Evolutionary conservation across 805 yeast species (phyloP), one percentile per base, ranked within the genome.

Genomic region (Saccharomycopsis sp.): DNA sequence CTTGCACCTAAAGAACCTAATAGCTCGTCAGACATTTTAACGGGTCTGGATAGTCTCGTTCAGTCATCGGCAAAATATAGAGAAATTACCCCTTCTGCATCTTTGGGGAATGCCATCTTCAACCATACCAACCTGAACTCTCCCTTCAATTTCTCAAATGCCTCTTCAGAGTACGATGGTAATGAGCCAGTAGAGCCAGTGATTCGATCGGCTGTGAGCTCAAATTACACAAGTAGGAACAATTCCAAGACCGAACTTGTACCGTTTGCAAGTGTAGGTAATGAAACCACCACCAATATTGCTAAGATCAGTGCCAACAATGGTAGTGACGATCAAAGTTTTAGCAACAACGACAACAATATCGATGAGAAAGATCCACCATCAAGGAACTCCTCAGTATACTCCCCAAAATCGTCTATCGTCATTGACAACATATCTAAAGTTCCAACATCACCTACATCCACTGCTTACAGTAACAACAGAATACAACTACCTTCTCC

Each of bases 401-500:
- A 43, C 25, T 43, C 47, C 9, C 49, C 47, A 9, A 46, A 46
- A 25, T 32, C 41, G 4, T 23, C 18, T 16, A 16, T 21, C 4
- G 5, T 34, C n/a, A 30, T 23, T 15, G 22, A 18, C 34, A 38
- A 20, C 16, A 17, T 21, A 5, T 10, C 34, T 8, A 30, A 27
- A 23, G 9, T 40, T 10, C n/a, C 41, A 3, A 43, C 36, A 16
- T 43, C 47, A 5, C 49, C 49, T 4, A n/a, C n/a, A n/a, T 43
- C 47, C 4, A 37, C 49, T 4, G 30, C 49, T 4, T 46, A 46
- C 27, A 38, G 36, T 18, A 31, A 46, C 21, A 39, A 39, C 15
- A 36, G 49, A 32, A 46, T 46, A 5, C 49, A 46, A 20, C 36
- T 43, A 2, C 47, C 42, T 8, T 40, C 45, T 9, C 49, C 49